Evolutionary conservation across 192 early-diverging fungal species (phyloP).

Genomic region (Coemansia sp.): DNA sequence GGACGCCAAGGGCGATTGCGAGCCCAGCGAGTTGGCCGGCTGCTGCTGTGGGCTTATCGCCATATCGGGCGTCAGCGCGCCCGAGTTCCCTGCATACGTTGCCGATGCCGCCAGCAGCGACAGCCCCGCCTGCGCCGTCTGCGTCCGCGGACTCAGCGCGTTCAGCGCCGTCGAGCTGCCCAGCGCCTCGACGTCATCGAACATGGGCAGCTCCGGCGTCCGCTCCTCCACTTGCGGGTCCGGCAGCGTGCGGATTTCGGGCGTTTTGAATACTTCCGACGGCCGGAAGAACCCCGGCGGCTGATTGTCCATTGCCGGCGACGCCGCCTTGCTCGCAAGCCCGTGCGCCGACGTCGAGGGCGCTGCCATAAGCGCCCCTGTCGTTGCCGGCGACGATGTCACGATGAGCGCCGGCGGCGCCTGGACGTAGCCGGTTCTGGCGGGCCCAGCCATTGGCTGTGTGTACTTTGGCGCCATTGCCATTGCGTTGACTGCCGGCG

Average conservation of each 20-base stretch:
- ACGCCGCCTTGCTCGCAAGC: constrained; percentile 6
- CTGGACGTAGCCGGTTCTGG: constrained; percentile 1
- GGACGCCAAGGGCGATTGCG: constrained; percentile 7
- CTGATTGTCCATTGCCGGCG: constrained; percentile 11
- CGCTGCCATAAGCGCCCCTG: constrained; percentile 5
- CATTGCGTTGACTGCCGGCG: constrained; percentile 20
- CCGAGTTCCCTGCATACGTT: constrained; percentile 30
- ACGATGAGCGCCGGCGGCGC: constrained; percentile 22
- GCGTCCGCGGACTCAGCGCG: constrained; percentile 45
- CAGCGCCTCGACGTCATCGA: constrained; percentile 40
- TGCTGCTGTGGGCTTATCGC: constrained; percentile 1
- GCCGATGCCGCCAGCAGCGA: constrained; percentile 46
- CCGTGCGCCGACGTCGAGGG: constrained; percentile 8
- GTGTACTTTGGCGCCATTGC: constrained; percentile 15
- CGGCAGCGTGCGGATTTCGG: constrained; percentile 28
- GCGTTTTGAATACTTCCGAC: constrained; percentile 44
- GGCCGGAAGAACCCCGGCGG: constrained; percentile 39
- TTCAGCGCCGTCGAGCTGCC: constrained; percentile 4
- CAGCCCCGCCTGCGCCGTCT: constrained; percentile 48
- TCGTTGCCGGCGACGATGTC: constrained; percentile 18
- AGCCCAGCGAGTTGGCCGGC: not conserved
- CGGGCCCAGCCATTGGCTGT: constrained; percentile 2
- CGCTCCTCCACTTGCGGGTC: constrained; percentile 9
- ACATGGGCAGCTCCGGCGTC: constrained; percentile 39
- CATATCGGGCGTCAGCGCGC: constrained; percentile 15